Evolutionary conservation across 2,329 filamentous ascomycete species (phyloP), one percentile per base, ranked within the genome.

Genomic region (Trichothecium roseum): DNA sequence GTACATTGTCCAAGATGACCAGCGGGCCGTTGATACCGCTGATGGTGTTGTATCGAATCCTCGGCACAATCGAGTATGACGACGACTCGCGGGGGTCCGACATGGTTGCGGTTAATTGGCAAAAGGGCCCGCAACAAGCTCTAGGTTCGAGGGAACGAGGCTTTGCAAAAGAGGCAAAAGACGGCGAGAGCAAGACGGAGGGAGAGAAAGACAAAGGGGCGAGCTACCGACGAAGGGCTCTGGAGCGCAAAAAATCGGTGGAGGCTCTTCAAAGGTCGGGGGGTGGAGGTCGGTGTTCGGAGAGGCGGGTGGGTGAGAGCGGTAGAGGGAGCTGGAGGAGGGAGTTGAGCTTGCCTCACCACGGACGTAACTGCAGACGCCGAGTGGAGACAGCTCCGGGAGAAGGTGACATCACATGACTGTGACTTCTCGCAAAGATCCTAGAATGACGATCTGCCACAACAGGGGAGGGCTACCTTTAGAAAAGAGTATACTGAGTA

Each of bases 11-110:
- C 48, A 98, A 76, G 56, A 98, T 89, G 57, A 98, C 91, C 63
- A 98, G 76, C 53, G 91, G 91, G 40, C 91, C 91, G 68, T 98
- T 98, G 64, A 98, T 81, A 69, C 89, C 89, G 56, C 87, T 85
- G 57, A 98, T 87, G 51, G 91, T 98, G 71, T 98, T 98, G 78
- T 98, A 98, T 54, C 83, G 80, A 64, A 96, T 63, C 52, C 72
- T 64, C 40, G 73, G 73, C 47, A 67, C 58, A 50, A 77, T 63
- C 43, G 69, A 73, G 60, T 76, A 77, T 44, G 71, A 73, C 40
- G 69, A 72, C 43, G 72, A 66, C 50, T 72, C 69, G 55, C 72
- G 67, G 39, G 69, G 68, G 59, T 77, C 73, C 52, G 62, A 53
- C 68, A 72, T 72, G 48, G 50, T 57, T 57, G 48, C 42, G 40